A percentile compares a stretch with the other conserved stretches of the same genome.
Conservation (phyloP, 352 stramenopile genomes). For the Phytophthora foliorum region DNA sequence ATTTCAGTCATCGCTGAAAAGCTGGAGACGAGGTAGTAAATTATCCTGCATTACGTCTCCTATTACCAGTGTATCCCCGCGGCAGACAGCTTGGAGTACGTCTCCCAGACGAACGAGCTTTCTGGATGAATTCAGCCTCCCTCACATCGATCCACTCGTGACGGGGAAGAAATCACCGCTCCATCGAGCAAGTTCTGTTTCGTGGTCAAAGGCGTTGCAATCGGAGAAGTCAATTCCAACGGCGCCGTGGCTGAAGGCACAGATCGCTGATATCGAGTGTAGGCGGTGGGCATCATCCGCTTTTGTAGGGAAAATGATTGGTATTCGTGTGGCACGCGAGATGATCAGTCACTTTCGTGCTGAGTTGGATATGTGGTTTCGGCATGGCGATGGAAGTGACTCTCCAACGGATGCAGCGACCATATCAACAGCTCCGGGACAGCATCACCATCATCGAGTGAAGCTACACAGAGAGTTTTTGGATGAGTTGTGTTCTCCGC, state of each 20-base stretch:
- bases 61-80: constrained; percentile 19
- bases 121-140: constrained; percentile 43
- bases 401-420: constrained; percentile 16
- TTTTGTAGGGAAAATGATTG: constrained; percentile 91
- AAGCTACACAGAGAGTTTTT: constrained; percentile 74
- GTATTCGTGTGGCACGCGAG: constrained; percentile 81
- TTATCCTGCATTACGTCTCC: constrained; percentile 36
- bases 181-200: constrained; percentile 57
- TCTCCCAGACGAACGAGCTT: constrained; percentile 76
- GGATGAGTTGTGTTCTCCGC: constrained; percentile 74
- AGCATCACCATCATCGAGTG: constrained; percentile 32
- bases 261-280: constrained; percentile 89
- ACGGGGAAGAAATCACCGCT: constrained; percentile 26
- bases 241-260: constrained; percentile 78
- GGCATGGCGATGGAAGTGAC: constrained; percentile 31
- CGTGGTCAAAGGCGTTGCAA: constrained; percentile 51
- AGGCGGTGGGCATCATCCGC: constrained; percentile 85
- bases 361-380: constrained; percentile 62
- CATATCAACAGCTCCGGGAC: constrained; percentile 18
- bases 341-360: constrained; percentile 89
- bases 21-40: constrained; percentile 20
- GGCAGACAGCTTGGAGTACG: constrained; percentile 36
- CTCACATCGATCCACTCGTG: constrained; percentile 26
- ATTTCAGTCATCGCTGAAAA: constrained; percentile 39
- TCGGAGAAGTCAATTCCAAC: constrained; percentile 48